Percentiles rank a stretch among this genome's conserved stretches.
These are phyloP conservation scores for Dictyostelium capitatum DNA, from an alignment of 78 protist genomes.

Conservation along the genomic window DNA sequence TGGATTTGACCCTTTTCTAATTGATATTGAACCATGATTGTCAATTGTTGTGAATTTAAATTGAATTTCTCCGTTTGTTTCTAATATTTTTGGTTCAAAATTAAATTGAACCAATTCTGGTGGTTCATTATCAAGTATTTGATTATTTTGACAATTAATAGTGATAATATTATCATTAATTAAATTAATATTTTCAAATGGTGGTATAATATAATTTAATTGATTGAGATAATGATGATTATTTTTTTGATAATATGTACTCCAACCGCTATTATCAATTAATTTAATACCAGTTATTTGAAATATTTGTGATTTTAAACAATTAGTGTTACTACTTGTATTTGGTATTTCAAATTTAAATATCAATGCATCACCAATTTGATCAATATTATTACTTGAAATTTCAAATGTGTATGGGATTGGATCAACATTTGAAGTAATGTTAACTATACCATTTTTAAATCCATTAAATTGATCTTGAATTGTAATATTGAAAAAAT, in stretches of 20 bases:
- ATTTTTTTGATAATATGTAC: not conserved
- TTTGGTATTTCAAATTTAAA: no score
- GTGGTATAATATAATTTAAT: not conserved
- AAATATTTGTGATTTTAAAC: not conserved
- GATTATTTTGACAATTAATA: not conserved
- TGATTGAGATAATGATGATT: not conserved
- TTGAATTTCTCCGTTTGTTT: not conserved
- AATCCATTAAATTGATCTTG: not conserved
- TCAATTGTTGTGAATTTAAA: not conserved
- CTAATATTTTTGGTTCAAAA: slow-evolving; percentile 5
- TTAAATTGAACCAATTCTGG: not conserved
- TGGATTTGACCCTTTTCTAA: not conserved
- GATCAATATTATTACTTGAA: not conserved
- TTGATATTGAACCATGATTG: not conserved
- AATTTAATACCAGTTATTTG: not conserved
- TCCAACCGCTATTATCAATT: slow-evolving; percentile 3
- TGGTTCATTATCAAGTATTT: not conserved
- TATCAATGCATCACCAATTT: not conserved
- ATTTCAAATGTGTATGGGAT: not conserved
- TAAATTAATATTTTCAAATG: slow-evolving; percentile 5
- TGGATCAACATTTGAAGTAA: not conserved
- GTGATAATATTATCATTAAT: not conserved
- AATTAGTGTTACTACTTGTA: not conserved
- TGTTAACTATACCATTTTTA: not conserved
- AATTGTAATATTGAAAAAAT: not conserved